These are phyloP conservation scores for Penicillium pancosmium DNA, from an alignment of 495 filamentous ascomycete species.

Conservation along the genomic window DNA sequence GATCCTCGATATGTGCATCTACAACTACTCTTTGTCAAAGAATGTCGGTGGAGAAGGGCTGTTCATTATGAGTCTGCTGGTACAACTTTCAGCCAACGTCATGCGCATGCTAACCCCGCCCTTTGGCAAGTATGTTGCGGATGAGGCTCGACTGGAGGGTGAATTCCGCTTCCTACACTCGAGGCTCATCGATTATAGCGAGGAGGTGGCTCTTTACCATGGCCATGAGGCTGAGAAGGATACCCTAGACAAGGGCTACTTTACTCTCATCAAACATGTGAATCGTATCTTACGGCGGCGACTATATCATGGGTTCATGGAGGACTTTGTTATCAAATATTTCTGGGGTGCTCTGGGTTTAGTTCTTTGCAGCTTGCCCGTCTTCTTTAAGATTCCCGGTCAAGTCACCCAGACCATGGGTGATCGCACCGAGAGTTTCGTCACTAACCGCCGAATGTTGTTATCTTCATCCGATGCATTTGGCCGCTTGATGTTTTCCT, in stretches of 20 bases:
- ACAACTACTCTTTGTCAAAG: constrained; percentile 89
- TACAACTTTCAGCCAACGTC: constrained; percentile 87
- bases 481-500: constrained; percentile 95
- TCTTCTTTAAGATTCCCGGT: constrained; percentile 92
- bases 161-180: constrained; percentile 97
- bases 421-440: constrained; percentile 92
- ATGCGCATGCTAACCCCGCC: constrained; percentile 97
- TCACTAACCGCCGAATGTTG: constrained; percentile 90
- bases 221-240: constrained; percentile 98
- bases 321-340: constrained; percentile 99
- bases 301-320: constrained; percentile 97
- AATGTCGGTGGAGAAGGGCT: constrained; percentile 93
- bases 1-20: constrained; percentile 90
- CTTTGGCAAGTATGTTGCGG: constrained; percentile 96
- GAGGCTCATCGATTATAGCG: constrained; percentile 88
- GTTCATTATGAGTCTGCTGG: constrained; percentile 90
- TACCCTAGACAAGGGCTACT: constrained; percentile 96
- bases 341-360: constrained; percentile 96
- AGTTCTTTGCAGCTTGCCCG: constrained; percentile 91
- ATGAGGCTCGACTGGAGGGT: constrained; percentile 91
- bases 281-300: constrained; percentile 89
- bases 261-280: constrained; percentile 97
- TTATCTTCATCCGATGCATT: constrained; percentile 93
- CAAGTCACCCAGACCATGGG: constrained; percentile 73
- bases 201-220: constrained; percentile 90